Conservation (phyloP, 176 grass and related monocot species). For the Secale cereale region DNA sequence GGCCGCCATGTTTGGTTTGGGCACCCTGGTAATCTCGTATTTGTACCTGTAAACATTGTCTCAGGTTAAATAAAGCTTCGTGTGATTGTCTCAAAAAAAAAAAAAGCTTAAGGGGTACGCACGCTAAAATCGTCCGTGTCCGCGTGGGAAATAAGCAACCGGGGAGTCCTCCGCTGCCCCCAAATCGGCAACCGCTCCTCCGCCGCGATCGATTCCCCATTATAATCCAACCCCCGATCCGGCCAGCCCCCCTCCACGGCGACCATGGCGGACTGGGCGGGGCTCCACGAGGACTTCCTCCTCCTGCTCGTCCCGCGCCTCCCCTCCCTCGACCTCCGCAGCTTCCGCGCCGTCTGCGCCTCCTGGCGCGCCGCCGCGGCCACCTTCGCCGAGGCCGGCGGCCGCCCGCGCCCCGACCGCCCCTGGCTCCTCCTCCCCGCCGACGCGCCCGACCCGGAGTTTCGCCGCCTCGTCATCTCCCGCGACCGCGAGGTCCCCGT, state of each 20-base stretch:
- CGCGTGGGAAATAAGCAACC: slow-evolving; percentile 25
- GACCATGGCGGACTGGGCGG: slow-evolving; percentile 37
- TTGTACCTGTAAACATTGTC: too few species aligned
- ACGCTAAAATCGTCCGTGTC: neutral
- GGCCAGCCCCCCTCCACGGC: neutral
- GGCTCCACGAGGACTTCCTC: slow-evolving; percentile 41
- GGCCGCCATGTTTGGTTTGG: too few species aligned
- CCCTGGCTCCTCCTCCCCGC: slow-evolving; percentile 46
- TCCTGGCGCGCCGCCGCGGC: slow-evolving; percentile 36
- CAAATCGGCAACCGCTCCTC: slow-evolving; percentile 27
- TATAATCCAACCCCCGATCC: neutral
- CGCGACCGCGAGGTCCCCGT: slow-evolving; percentile 40
- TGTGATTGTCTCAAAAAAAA: too few species aligned
- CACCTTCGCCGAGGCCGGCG: slow-evolving; percentile 9
- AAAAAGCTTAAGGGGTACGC: neutral
- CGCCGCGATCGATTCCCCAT: slow-evolving; percentile 10
- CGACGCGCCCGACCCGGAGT: neutral
- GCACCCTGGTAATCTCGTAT: too few species aligned
- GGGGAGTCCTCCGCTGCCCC: neutral
- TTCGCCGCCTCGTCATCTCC: neutral
- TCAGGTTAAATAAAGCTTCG: too few species aligned
- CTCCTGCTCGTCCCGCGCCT: slow-evolving; percentile 37
- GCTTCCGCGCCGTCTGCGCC: slow-evolving; percentile 44
- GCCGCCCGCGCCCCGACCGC: slow-evolving; percentile 20
- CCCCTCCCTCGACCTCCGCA: slow-evolving; percentile 31